These are phyloP conservation scores for Solanum microdontum DNA, from an alignment of 257 asterid genomes.

Conservation along the genomic window DNA sequence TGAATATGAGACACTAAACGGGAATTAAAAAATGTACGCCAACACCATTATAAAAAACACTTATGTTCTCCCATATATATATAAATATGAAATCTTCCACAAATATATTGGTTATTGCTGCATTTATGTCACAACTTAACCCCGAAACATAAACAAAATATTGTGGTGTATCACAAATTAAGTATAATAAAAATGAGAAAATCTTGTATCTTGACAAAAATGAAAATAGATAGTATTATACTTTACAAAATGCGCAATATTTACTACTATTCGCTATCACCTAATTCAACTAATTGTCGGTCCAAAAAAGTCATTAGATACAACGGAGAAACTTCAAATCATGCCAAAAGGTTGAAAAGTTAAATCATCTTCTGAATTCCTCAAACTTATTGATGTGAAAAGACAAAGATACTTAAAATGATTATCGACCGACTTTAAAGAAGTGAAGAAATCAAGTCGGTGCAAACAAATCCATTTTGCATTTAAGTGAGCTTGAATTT, in stretches of 20 bases:
- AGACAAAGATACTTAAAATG: not conserved
- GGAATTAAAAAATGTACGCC: not conserved
- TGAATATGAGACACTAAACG: rapidly evolving
- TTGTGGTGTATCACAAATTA: not conserved
- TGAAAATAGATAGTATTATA: not conserved
- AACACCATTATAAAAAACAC: not conserved
- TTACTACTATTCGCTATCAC: not conserved
- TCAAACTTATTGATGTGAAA: not conserved
- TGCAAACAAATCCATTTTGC: no score
- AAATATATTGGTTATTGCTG: not conserved
- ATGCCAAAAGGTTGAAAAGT: not conserved
- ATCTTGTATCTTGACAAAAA: no score
- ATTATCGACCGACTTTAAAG: no score
- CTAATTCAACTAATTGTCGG: not conserved
- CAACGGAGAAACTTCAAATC: no score
- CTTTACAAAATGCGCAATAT: not conserved
- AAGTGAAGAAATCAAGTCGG: not conserved
- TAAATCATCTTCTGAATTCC: no score
- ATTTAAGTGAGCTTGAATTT: no score
- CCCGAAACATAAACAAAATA: not conserved
- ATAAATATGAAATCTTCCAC: not conserved
- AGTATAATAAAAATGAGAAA: no score
- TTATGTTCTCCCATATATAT: not conserved
- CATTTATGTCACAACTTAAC: not conserved
- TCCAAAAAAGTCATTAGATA: no score